phyloP scores from a whole-genome alignment of 768 basidiomycete genomes.

The Pulveroboletus ravenelii region DNA sequence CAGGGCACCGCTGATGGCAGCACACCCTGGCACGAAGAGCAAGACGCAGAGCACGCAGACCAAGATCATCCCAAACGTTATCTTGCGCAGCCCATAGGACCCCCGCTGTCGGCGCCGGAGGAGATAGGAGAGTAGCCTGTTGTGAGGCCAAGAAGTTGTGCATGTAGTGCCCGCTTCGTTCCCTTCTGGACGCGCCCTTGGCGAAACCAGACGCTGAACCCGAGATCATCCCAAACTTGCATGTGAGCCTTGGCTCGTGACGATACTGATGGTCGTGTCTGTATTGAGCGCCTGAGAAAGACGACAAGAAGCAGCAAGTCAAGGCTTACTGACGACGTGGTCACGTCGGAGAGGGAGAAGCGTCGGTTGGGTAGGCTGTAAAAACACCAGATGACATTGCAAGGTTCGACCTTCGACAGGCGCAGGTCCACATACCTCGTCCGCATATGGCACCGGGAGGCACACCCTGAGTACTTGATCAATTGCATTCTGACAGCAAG shows the following conservation, averaged over 20 bases:
- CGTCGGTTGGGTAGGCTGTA: conserved; percentile 29
- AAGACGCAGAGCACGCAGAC: conserved; percentile 11
- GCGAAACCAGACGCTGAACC: conserved; percentile 13
- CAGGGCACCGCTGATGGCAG: conserved; percentile 30
- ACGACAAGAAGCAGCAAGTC: neutral
- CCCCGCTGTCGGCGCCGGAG: neutral
- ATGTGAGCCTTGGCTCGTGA: conserved; percentile 3
- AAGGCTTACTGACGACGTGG: conserved; percentile 12
- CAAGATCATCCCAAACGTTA: neutral
- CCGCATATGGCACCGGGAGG: neutral
- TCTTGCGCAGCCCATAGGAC: neutral
- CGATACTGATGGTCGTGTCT: neutral
- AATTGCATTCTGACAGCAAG: too few relatives aligned
- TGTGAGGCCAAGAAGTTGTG: conserved; percentile 8
- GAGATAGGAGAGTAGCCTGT: neutral
- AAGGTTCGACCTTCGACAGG: too few relatives aligned
- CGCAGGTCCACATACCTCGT: conserved; percentile 19
- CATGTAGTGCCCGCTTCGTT: conserved; percentile 8
- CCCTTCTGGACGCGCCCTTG: conserved; percentile 1
- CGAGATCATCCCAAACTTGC: conserved; percentile 26
- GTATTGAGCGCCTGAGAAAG: neutral
- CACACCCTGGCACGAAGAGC: conserved; percentile 35
- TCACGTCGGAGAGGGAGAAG: conserved; percentile 25
- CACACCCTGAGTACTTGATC: too few relatives aligned
- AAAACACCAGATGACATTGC: conserved; percentile 7